Conservation (phyloP, 2,329 filamentous ascomycete genomes). For the Dothiorella sarmentorum region DNA sequence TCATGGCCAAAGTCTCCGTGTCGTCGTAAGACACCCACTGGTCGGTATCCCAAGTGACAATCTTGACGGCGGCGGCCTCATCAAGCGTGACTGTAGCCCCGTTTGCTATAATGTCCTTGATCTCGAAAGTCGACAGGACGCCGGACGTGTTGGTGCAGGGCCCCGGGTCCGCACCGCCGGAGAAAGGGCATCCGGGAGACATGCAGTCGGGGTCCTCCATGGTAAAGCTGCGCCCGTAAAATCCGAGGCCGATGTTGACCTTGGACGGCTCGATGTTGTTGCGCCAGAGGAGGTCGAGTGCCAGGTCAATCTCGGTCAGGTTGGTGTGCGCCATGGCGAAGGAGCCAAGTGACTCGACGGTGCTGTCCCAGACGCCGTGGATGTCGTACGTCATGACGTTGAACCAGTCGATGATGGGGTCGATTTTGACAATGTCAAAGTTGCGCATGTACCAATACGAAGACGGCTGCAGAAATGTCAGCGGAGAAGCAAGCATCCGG, state of each 20-base stretch:
- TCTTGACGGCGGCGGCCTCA: conserved; percentile 32
- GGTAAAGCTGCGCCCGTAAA: conserved; percentile 43
- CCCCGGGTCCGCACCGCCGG: conserved; percentile 25
- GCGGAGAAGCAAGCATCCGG: too few species aligned
- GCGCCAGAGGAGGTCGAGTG: conserved; percentile 47
- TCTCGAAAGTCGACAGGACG: conserved; percentile 36
- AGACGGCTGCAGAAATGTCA: too few species aligned
- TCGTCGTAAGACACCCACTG: conserved; percentile 46
- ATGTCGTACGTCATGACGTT: conserved; percentile 48
- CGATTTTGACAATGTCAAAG: conserved; percentile 27
- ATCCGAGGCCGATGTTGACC: conserved; percentile 45
- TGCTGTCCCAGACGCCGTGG: conserved; percentile 40
- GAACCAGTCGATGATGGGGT: conserved; percentile 38
- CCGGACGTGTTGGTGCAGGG: conserved; percentile 31
- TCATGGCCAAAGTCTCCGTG: conserved; percentile 31
- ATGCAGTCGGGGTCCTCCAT: conserved; percentile 22
- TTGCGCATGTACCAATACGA: conserved; percentile 28
- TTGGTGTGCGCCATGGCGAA: conserved; percentile 44
- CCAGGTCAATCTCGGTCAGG: conserved; percentile 45
- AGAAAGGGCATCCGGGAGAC: conserved; percentile 25
- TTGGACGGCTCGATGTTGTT: conserved; percentile 41
- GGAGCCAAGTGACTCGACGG: conserved; percentile 28
- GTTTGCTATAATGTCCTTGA: conserved; percentile 21
- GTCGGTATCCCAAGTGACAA: conserved; percentile 30
- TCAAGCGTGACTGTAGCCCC: not conserved